Evolutionary conservation across 1,284 basidiomycete genomes (phyloP), one percentile per base, ranked within the genome.

Genomic region (Tilletiopsis washingtonensis): DNA sequence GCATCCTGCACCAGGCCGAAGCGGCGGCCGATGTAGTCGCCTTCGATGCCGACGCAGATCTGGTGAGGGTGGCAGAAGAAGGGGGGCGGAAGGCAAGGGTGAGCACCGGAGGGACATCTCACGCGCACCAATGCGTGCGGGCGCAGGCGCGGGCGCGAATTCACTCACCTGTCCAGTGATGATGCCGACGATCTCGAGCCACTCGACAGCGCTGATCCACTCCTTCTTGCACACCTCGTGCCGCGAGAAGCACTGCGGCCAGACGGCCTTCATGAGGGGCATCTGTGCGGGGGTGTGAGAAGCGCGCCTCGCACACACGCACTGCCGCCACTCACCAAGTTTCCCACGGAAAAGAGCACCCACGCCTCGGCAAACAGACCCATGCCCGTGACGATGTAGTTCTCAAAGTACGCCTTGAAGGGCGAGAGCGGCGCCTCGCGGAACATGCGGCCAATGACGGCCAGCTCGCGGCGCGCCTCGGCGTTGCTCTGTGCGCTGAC

Each of bases 81-180:
- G n/a, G n/a, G n/a, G n/a, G n/a, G n/a, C n/a, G n/a, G n/a, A n/a
- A n/a, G n/a, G n/a, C n/a, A n/a, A n/a, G n/a, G n/a, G n/a, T n/a
- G n/a, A n/a, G n/a, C n/a, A n/a, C n/a, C n/a, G n/a, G n/a, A n/a
- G n/a, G n/a, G n/a, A n/a, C n/a, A n/a, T n/a, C n/a, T n/a, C n/a
- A n/a, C n/a, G n/a, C n/a, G n/a, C n/a, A n/a, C n/a, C n/a, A n/a
- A n/a, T n/a, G n/a, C n/a, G n/a, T n/a, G n/a, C n/a, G n/a, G n/a
- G n/a, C n/a, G n/a, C n/a, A n/a, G n/a, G n/a, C n/a, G n/a, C n/a
- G n/a, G n/a, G n/a, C n/a, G n/a, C n/a, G n/a, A n/a, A n/a, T n/a
- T n/a, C n/a, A n/a, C n/a, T n/a, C n/a, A n/a, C n/a, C 66, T 80
- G 79, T 46, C 79, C 79, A 43, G 76, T 62, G 45, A 80, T 79